phyloP scores from a whole-genome alignment of 805 yeast genomes.

The Candida ortonii region DNA sequence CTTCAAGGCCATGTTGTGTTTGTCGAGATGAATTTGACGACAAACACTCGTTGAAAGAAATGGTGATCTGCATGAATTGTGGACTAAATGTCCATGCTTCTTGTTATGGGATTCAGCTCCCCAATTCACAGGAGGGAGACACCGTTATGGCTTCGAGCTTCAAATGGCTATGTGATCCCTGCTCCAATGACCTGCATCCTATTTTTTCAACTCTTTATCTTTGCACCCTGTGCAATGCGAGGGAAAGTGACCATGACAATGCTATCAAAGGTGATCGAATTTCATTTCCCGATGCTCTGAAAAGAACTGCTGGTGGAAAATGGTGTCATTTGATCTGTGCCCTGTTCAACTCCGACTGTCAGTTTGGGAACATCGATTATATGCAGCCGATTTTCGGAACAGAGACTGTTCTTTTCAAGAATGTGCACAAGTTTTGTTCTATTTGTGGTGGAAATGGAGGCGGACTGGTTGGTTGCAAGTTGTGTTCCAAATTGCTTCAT shows the following conservation, averaged over 20 bases:
- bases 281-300: conserved; percentile 60
- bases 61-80: conserved; percentile 61
- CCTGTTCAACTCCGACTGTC: conserved; percentile 45
- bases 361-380: conserved; percentile 39
- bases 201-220: conserved; percentile 51
- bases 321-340: conserved; percentile 85
- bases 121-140: conserved; percentile 8
- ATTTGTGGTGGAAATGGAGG: conserved; percentile 50
- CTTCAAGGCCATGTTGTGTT: conserved; percentile 50
- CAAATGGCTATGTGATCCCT: conserved; percentile 79
- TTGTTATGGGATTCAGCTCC: conserved; percentile 57
- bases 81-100: conserved; percentile 65
- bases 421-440: conserved; percentile 38
- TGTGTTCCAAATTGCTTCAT: conserved; percentile 44
- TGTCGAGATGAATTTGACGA: conserved; percentile 38
- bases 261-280: conserved; percentile 39
- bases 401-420: conserved; percentile 30
- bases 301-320: conserved; percentile 59
- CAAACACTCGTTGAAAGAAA: conserved; percentile 34
- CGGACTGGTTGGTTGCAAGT: conserved; percentile 44
- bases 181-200: conserved; percentile 69
- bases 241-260: conserved; percentile 47
- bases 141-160: conserved; percentile 23
- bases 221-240: conserved; percentile 64
- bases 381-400: conserved; percentile 50